Evolutionary conservation across 148 eudicot species (phyloP).

Genomic region (Cornus controversa): DNA sequence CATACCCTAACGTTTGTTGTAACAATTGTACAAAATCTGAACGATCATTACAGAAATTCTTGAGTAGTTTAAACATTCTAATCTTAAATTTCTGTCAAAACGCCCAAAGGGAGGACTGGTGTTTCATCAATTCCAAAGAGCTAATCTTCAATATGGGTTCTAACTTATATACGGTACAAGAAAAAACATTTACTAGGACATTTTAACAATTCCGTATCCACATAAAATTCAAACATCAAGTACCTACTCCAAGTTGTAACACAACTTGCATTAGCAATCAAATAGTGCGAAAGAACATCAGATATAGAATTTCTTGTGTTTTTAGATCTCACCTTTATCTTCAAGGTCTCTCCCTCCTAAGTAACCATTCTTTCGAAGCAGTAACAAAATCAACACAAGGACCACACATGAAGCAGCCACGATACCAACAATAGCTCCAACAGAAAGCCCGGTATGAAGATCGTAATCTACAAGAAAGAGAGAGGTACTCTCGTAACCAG

Average conservation of each 20-base stretch:
- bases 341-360: slow-evolving; percentile 44
- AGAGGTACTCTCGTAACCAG: background rate
- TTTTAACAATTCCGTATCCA: slow-evolving; percentile 1
- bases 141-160: too few relatives aligned
- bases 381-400: slow-evolving; percentile 31
- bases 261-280: background rate
- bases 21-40: too few relatives aligned
- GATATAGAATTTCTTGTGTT: background rate
- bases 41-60: too few relatives aligned
- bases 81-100: too few relatives aligned
- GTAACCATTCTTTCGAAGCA: slow-evolving; percentile 47
- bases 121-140: too few relatives aligned
- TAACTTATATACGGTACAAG: too few relatives aligned
- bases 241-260: too few relatives aligned
- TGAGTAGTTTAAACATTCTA: too few relatives aligned
- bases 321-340: slow-evolving; percentile 36
- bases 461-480: slow-evolving; percentile 50
- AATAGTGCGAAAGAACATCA: background rate
- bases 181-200: background rate
- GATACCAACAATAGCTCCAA: slow-evolving; percentile 62
- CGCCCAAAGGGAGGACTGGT: too few relatives aligned
- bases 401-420: slow-evolving; percentile 42
- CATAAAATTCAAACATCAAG: background rate
- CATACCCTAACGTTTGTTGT: too few relatives aligned
- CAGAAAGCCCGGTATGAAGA: slow-evolving; percentile 46